A percentile compares a stretch with the other conserved stretches of the same genome.
These are phyloP conservation scores for Colletotrichum shisoi DNA, from an alignment of 2,329 filamentous ascomycete genomes.

Conservation along the genomic window DNA sequence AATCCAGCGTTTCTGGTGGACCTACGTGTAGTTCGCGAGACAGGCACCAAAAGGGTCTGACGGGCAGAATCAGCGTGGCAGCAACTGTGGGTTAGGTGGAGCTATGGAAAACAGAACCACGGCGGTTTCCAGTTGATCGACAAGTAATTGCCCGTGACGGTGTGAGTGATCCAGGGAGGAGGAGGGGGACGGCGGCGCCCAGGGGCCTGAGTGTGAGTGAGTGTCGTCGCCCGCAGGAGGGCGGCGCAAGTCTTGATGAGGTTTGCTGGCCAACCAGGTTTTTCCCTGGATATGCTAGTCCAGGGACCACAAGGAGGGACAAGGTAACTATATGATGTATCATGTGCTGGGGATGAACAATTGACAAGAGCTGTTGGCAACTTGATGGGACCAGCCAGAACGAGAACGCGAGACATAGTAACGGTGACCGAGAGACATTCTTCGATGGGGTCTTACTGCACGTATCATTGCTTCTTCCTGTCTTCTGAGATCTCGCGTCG, in stretches of 20 bases:
- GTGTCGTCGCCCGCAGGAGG: constrained; percentile 18
- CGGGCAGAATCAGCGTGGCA: constrained; percentile 23
- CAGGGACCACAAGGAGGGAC: constrained; percentile 34
- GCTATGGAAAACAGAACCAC: constrained; percentile 1
- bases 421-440: constrained; percentile 35
- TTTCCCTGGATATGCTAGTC: constrained; percentile 29
- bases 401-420: constrained; percentile 28
- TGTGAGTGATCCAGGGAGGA: constrained; percentile 23
- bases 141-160: constrained; percentile 28
- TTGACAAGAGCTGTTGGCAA: background rate
- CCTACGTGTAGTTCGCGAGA: background rate
- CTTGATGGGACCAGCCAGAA: background rate
- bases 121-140: constrained; percentile 29
- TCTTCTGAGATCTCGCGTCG: constrained; percentile 6
- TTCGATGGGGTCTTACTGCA: constrained; percentile 31
- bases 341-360: background rate
- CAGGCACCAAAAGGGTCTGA: constrained; percentile 23
- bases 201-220: constrained; percentile 14
- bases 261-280: constrained; percentile 15
- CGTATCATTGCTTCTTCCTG: constrained; percentile 29
- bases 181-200: background rate
- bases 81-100: constrained; percentile 15
- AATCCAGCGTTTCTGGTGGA: constrained; percentile 16
- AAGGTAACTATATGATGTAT: constrained; percentile 15
- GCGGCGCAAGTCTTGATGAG: background rate